These are phyloP conservation scores for Acanthamoeba healyi DNA, from an alignment of 208 protist genomes.

Conservation along the genomic window DNA sequence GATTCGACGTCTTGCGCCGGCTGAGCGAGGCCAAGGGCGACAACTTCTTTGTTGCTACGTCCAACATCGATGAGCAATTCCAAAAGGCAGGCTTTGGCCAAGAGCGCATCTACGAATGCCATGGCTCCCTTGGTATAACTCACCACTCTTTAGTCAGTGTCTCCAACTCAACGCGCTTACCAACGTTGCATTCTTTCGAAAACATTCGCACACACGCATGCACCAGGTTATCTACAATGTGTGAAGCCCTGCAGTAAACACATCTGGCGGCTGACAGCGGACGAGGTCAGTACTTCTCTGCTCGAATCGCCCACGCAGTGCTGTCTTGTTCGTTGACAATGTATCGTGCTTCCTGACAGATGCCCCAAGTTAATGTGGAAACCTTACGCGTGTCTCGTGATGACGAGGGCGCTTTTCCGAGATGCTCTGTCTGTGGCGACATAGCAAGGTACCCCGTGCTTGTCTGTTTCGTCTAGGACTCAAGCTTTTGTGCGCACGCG, in stretches of 20 bases:
- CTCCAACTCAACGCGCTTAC: neutral
- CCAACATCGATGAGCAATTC: conserved; percentile 55
- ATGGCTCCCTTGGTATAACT: conserved; percentile 6
- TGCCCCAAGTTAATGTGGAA: neutral
- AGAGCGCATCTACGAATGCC: conserved; percentile 29
- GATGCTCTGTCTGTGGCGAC: neutral
- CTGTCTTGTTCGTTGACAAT: neutral
- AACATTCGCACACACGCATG: too few relatives aligned
- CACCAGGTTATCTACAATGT: conserved; percentile 3
- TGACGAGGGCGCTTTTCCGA: neutral
- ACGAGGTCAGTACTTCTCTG: neutral
- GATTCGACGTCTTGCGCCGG: neutral
- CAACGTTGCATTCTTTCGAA: neutral
- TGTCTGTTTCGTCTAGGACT: too few relatives aligned
- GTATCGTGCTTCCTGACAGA: neutral
- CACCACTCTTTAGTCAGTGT: neutral
- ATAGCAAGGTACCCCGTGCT: neutral
- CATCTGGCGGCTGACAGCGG: neutral
- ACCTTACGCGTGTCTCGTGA: neutral
- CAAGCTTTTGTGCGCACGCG: too few relatives aligned
- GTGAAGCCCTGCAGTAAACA: neutral
- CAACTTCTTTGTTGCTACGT: conserved; percentile 42
- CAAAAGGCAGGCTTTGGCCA: conserved; percentile 1
- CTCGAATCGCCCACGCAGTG: too few relatives aligned
- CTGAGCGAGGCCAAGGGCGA: neutral